These are phyloP conservation scores for Vigna hirtella DNA, from an alignment of 306 rosid species.

Conservation along the genomic window DNA sequence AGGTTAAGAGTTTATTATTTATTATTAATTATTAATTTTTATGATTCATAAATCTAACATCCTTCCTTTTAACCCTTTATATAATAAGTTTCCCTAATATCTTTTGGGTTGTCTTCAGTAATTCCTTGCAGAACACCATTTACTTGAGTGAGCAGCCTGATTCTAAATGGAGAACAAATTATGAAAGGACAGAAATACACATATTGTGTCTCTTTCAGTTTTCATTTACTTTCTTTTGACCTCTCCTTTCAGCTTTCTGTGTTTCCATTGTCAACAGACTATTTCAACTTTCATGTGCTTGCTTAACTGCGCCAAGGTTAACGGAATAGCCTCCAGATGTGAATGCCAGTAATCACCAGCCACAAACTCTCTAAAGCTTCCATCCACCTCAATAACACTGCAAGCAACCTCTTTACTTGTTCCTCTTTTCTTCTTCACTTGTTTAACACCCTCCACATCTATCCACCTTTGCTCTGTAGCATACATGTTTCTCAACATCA, in stretches of 20 bases:
- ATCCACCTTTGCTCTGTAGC: slow-evolving; percentile 65
- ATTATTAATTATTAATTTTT: too few species aligned
- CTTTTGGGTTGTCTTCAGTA: too few species aligned
- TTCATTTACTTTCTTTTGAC: not conserved
- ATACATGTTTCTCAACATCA: slow-evolving; percentile 70
- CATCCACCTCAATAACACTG: slow-evolving; percentile 69
- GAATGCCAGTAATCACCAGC: slow-evolving; percentile 55
- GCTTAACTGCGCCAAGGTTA: slow-evolving; percentile 57
- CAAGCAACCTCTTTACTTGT: slow-evolving; percentile 66
- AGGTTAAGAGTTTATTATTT: too few species aligned
- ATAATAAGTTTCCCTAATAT: too few species aligned
- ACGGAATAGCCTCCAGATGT: slow-evolving; percentile 40
- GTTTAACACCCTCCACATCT: slow-evolving; percentile 63
- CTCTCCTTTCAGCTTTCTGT: slow-evolving; percentile 8
- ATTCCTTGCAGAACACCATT: not conserved
- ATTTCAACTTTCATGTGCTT: slow-evolving; percentile 65
- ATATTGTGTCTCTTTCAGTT: not conserved
- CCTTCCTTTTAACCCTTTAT: too few species aligned
- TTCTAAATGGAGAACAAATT: not conserved
- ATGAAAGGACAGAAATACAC: not conserved
- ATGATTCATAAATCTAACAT: too few species aligned
- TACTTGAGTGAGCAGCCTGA: not conserved
- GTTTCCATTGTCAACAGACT: slow-evolving; percentile 26
- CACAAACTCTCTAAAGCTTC: slow-evolving; percentile 60
- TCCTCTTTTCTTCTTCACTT: slow-evolving; percentile 60